These are phyloP conservation scores for Epichloe glyceriae DNA, from an alignment of 2,329 filamentous ascomycete species.

Conservation along the genomic window DNA sequence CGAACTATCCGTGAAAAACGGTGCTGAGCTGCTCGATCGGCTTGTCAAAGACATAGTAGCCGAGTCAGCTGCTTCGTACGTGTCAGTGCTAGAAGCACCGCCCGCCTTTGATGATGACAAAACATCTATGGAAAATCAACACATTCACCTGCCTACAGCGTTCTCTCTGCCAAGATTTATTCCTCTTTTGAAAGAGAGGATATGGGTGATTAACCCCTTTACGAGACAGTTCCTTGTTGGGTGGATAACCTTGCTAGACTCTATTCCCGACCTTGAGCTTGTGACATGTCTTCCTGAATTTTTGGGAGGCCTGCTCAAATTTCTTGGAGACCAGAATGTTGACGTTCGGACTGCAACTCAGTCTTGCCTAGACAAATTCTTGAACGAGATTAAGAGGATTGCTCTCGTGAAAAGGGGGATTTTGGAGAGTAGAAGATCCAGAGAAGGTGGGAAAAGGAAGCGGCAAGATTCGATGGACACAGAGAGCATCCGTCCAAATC, in stretches of 20 bases:
- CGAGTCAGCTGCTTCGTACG: conserved; percentile 87
- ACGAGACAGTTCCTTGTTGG: conserved; percentile 90
- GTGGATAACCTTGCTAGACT: conserved; percentile 90
- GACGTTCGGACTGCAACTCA: conserved; percentile 95
- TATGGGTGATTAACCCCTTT: conserved; percentile 88
- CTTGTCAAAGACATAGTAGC: conserved; percentile 93
- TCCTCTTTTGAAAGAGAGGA: conserved; percentile 83
- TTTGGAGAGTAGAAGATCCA: conserved; percentile 66
- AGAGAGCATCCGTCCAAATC: conserved; percentile 42
- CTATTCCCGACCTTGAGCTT: conserved; percentile 90
- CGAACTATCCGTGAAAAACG: conserved; percentile 95
- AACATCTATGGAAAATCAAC: conserved; percentile 29
- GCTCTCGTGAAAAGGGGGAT: conserved; percentile 86
- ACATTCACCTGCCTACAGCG: conserved; percentile 55
- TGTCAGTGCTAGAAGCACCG: conserved; percentile 67
- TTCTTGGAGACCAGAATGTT: conserved; percentile 77
- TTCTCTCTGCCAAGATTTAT: conserved; percentile 90
- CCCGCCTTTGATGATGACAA: conserved; percentile 32
- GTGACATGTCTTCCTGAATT: conserved; percentile 90
- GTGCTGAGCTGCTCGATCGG: conserved; percentile 85
- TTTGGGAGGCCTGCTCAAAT: conserved; percentile 76
- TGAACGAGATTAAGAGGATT: conserved; percentile 90
- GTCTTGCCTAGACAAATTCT: conserved; percentile 74
- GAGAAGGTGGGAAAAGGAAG: conserved; percentile 54
- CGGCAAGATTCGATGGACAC: conserved; percentile 57